Evolutionary conservation across 2,329 filamentous ascomycete species (phyloP).

Genomic region (Pestalotiopsis sp.): DNA sequence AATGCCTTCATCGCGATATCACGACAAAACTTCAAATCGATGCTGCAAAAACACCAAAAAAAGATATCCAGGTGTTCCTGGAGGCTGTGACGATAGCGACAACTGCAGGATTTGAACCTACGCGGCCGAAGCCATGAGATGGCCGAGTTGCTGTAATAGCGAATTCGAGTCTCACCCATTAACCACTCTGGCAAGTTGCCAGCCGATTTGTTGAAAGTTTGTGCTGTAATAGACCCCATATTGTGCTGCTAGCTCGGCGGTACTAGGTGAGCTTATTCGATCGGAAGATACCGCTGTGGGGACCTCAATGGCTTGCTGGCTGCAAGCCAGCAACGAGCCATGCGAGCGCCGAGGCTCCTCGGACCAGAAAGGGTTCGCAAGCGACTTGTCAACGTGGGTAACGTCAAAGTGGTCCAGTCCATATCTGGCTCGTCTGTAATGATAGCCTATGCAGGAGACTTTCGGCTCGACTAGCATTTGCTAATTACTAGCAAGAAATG

Average conservation of each 20-base stretch:
- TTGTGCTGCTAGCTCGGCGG: neutral
- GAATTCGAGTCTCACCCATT: conserved; percentile 15
- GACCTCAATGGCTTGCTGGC: neutral
- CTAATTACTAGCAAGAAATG: neutral
- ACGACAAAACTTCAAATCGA: neutral
- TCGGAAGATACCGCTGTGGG: neutral
- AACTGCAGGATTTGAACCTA: conserved; percentile 16
- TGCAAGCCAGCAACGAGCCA: neutral
- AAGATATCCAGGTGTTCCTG: neutral
- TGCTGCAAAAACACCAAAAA: neutral
- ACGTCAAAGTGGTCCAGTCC: neutral
- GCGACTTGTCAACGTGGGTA: neutral
- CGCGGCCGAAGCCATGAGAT: conserved; percentile 16
- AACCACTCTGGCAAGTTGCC: conserved; percentile 16
- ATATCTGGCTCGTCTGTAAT: neutral
- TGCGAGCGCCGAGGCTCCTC: neutral
- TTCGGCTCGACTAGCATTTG: conserved; percentile 2
- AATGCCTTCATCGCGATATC: neutral
- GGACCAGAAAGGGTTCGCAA: neutral
- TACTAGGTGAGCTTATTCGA: too few species aligned
- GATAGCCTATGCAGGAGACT: conserved; percentile 4
- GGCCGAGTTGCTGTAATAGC: neutral
- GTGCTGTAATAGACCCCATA: neutral
- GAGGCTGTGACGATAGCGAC: conserved; percentile 11
- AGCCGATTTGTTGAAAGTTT: conserved; percentile 4